phyloP scores from a whole-genome alignment of 2,329 filamentous ascomycete species.

The Pseudogymnoascus sp. region DNA sequence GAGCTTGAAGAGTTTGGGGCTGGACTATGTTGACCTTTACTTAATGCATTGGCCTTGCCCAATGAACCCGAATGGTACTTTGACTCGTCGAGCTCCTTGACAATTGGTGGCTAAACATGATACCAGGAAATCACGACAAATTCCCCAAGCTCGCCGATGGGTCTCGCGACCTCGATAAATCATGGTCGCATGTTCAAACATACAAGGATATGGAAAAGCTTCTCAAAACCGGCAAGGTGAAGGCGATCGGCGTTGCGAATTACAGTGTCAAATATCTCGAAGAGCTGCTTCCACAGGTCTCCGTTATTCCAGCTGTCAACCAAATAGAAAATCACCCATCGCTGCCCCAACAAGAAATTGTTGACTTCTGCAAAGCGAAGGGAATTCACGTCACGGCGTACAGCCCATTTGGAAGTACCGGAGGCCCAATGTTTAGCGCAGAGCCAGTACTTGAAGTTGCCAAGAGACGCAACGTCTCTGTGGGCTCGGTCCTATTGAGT shows the following conservation, averaged over 20 bases:
- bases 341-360: slow-evolving; percentile 43
- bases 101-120: background rate
- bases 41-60: slow-evolving; percentile 46
- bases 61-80: slow-evolving; percentile 57
- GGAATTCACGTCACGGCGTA: slow-evolving; percentile 46
- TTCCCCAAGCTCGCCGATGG: slow-evolving; percentile 13
- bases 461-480: slow-evolving; percentile 49
- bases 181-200: slow-evolving; percentile 25
- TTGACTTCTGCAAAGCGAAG: slow-evolving; percentile 40
- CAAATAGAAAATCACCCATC: slow-evolving; percentile 54
- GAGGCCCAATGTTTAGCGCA: slow-evolving; percentile 43
- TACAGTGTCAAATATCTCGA: slow-evolving; percentile 29
- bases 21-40: slow-evolving; percentile 45
- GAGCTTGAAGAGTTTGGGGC: slow-evolving; percentile 30
- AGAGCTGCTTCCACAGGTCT: slow-evolving; percentile 32
- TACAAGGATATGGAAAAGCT: slow-evolving; percentile 43
- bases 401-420: slow-evolving; percentile 32
- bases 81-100: background rate
- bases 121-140: slow-evolving; percentile 16
- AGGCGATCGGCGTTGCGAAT: slow-evolving; percentile 37
- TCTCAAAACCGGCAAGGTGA: slow-evolving; percentile 38
- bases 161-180: slow-evolving; percentile 23
- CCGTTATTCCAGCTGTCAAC: slow-evolving; percentile 44
- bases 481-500: slow-evolving; percentile 55
- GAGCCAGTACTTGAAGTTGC: slow-evolving; percentile 51